Percentiles rank a stretch among this genome's conserved stretches.
phyloP scores from a whole-genome alignment of 139 green algal genomes.

The Tetraselmis chui region DNA sequence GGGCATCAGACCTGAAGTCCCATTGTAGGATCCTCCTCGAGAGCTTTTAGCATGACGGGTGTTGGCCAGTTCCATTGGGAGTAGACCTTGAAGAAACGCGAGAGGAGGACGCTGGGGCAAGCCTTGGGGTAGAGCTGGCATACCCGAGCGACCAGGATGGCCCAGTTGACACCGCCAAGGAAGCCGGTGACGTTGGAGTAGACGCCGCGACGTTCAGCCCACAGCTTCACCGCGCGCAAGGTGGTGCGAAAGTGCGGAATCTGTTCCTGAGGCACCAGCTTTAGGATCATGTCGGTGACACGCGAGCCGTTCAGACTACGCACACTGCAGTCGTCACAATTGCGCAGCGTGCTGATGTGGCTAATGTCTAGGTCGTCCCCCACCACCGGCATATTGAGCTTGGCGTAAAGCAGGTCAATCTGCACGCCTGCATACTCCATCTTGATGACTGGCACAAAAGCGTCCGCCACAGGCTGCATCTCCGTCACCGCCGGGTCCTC shows the following conservation, averaged over 20 bases:
- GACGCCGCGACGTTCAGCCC: conserved; percentile 74
- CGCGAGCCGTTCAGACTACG: conserved; percentile 82
- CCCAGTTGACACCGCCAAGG: conserved; percentile 94
- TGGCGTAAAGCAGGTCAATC: conserved; percentile 90
- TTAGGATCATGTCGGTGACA: conserved; percentile 83
- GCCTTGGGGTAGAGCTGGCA: conserved; percentile 87
- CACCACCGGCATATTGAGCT: conserved; percentile 50
- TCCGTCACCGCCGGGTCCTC: conserved; percentile 59
- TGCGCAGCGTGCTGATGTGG: conserved; percentile 65
- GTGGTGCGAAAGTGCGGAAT: conserved; percentile 48
- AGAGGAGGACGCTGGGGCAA: conserved; percentile 49
- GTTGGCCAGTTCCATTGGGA: conserved; percentile 71
- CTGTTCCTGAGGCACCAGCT: conserved; percentile 17
- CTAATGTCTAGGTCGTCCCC: conserved; percentile 64
- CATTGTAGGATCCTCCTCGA: conserved; percentile 51
- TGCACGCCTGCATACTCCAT: conserved; percentile 83
- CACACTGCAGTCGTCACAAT: conserved; percentile 79
- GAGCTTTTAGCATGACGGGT: conserved; percentile 68
- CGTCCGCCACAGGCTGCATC: conserved; percentile 72
- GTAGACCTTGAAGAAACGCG: conserved; percentile 81
- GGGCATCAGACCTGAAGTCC: conserved; percentile 30
- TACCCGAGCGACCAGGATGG: conserved; percentile 85
- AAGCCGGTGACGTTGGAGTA: conserved; percentile 85
- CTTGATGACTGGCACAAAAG: conserved; percentile 94
- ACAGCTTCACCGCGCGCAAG: conserved; percentile 83